These are phyloP conservation scores for Millerozyma miso DNA, from an alignment of 805 yeast genomes.

Conservation along the genomic window DNA sequence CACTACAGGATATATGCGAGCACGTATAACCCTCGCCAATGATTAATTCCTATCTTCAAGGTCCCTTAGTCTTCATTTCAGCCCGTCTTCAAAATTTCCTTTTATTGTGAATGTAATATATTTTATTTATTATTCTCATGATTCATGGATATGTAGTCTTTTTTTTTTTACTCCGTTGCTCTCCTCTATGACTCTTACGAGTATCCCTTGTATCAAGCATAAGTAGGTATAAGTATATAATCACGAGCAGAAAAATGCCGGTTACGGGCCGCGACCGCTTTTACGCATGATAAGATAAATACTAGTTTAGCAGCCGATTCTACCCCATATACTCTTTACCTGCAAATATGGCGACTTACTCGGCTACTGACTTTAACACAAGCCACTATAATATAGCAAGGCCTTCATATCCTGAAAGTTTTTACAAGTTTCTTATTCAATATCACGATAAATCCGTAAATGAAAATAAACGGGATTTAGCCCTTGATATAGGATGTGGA, in stretches of 20 bases:
- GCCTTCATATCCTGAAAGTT: conserved; percentile 57
- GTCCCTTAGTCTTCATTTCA: no score
- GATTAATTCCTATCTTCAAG: no score
- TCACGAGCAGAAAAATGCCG: no score
- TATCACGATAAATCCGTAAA: conserved; percentile 10
- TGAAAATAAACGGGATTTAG: conserved; percentile 11
- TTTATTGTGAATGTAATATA: no score
- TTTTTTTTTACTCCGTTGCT: no score
- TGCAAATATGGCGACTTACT: conserved; percentile 56
- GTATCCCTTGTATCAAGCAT: no score
- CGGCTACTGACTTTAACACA: conserved; percentile 49
- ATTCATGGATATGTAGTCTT: no score
- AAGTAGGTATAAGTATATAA: no score
- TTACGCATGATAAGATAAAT: not conserved
- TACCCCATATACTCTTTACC: not conserved
- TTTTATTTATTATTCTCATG: no score
- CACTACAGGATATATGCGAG: not conserved
- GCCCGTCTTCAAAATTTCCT: no score
- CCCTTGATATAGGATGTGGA: conserved; percentile 77
- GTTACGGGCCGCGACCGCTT: not conserved
- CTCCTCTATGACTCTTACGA: no score
- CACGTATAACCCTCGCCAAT: no score
- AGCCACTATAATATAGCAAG: conserved; percentile 52
- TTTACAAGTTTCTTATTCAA: conserved; percentile 13
- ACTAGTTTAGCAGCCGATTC: not conserved